Evolutionary conservation across 2,329 filamentous ascomycete genomes (phyloP).

Genomic region (Sporothrix pallida): DNA sequence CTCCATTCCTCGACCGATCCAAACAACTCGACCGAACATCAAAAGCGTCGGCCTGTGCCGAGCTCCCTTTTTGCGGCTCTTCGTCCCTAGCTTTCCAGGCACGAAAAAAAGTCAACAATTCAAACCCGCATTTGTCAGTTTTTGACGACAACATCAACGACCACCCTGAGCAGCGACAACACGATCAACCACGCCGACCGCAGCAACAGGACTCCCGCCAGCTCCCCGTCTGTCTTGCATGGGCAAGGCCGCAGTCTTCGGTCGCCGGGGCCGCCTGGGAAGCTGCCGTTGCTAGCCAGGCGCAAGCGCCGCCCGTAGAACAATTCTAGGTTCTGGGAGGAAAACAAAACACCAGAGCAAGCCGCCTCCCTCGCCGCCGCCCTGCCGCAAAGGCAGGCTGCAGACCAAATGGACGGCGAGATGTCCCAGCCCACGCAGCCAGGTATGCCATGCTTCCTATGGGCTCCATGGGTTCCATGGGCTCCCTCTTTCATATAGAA

Average conservation of each 20-base stretch:
- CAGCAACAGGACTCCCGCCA: not conserved
- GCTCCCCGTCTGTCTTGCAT: constrained; percentile 22
- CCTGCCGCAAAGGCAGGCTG: constrained; percentile 19
- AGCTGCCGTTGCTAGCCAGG: constrained; percentile 22
- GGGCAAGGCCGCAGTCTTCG: constrained; percentile 11
- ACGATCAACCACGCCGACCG: not conserved
- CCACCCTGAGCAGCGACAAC: not conserved
- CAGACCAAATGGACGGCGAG: constrained; percentile 37
- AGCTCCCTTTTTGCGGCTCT: constrained; percentile 8
- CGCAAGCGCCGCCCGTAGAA: constrained; percentile 12
- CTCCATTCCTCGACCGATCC: not conserved
- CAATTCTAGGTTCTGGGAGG: no score
- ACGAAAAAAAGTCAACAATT: not conserved
- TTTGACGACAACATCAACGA: not conserved
- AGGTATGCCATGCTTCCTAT: constrained; percentile 30
- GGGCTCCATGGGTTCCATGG: not conserved
- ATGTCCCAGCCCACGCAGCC: constrained; percentile 38
- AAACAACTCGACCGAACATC: not conserved
- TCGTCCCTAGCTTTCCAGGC: constrained; percentile 21
- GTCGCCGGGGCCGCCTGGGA: constrained; percentile 28
- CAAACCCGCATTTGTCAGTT: constrained; percentile 5
- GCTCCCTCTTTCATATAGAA: not conserved
- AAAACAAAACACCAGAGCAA: not conserved
- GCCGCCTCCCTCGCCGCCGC: not conserved
- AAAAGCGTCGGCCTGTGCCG: constrained; percentile 17